Evolutionary conservation across 2,329 filamentous ascomycete species (phyloP), one percentile per base, ranked within the genome.

Genomic region (Lasiodiplodia citricola): DNA sequence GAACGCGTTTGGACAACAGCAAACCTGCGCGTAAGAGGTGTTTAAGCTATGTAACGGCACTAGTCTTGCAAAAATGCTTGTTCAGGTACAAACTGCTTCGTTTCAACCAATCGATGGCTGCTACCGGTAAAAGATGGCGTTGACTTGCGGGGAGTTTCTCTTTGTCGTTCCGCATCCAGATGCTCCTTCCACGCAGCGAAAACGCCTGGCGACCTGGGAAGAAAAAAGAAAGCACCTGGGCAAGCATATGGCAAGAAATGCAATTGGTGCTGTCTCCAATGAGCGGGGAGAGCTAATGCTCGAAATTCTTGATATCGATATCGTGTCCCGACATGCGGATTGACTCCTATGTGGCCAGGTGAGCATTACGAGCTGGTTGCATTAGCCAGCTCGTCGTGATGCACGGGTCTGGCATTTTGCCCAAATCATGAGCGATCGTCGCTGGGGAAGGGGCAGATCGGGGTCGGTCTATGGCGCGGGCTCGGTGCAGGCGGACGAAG

Each of bases 161-260:
- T 56, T 56, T 56, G 28, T 21, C 54, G 25, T 56, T 56, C 54
- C 54, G 54, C 54, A 56, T 56, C 28, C 28, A 56, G 31, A 28
- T n/a, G 13, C 6, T 6, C 37, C 18, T 8, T 18, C 25, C 23
- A 31, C 51, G 25, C 3, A 47, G 21, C 8, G 18, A 47, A 47
- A 21, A 2, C 31, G 8, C 31, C 21, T 47, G 18, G 44, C 10
- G 31, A 35, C 8, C 31, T 35, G 0, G 31, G 1, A 10, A 35
- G 31, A 35, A 35, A 8, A 47, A 47, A 14, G 18, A 47, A 47
- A 21, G 31, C 31, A 10, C 8, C 13, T 21, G 18, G 44, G 8
- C 18, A 21, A 47, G 44, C n/a, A 21, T 16, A 7, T 47, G 18
- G 10, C 44, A 11, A 6, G 18, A 47, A 18, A 3, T 18, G 16